Conservation (phyloP, 495 filamentous ascomycete genomes). For the Sabuloglossum arenarium region DNA sequence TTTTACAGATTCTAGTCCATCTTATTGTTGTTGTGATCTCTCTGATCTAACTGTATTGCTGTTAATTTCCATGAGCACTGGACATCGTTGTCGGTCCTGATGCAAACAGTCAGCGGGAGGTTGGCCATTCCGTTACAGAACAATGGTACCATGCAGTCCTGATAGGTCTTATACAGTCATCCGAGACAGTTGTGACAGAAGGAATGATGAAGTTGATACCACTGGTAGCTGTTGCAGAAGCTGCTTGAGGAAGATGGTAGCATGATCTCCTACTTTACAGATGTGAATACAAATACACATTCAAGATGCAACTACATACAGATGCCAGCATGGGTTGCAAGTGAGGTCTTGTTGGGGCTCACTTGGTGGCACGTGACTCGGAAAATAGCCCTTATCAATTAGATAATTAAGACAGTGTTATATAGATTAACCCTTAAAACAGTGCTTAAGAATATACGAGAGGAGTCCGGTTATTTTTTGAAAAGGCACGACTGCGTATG, state of each 20-base stretch:
- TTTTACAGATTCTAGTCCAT: no score
- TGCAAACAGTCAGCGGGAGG: not conserved
- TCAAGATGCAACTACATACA: no score
- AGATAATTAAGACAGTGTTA: not conserved
- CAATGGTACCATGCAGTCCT: not conserved
- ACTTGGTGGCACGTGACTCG: not conserved
- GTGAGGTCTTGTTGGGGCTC: not conserved
- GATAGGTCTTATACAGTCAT: not conserved
- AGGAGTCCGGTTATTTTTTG: no score
- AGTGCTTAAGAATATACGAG: no score
- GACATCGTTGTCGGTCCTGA: not conserved
- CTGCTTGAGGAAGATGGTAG: not conserved
- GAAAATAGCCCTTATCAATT: not conserved
- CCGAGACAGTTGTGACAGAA: not conserved
- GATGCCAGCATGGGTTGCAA: no score
- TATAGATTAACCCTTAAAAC: no score
- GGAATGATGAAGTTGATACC: not conserved
- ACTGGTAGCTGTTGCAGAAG: not conserved
- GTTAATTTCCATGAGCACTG: not conserved
- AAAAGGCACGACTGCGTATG: no score
- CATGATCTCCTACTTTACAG: no score
- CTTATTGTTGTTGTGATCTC: not conserved
- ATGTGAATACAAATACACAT: no score
- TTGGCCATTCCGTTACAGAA: no score
- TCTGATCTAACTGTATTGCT: not conserved